Conservation (phyloP, 148 eudicot genomes). For the Arbutus unedo region DNA sequence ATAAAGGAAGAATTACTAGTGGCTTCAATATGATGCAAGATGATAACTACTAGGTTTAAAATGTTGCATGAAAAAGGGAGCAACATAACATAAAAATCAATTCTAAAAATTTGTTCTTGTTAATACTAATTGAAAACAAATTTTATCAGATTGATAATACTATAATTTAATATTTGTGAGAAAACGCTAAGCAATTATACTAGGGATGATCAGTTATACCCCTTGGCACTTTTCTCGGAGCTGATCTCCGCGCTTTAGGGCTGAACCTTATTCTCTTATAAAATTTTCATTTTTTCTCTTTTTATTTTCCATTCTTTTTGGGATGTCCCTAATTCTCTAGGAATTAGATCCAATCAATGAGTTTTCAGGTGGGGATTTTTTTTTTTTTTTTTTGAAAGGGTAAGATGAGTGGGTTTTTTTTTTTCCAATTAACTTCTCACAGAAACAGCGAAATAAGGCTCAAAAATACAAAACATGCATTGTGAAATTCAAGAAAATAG, state of each 20-base stretch:
- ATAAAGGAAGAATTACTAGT: neutral
- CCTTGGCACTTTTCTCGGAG: neutral
- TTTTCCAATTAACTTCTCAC: too few relatives aligned
- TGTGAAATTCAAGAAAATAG: neutral
- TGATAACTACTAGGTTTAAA: neutral
- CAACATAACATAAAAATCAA: neutral
- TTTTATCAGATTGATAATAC: neutral
- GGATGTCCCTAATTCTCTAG: neutral
- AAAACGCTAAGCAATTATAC: neutral
- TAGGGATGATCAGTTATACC: neutral
- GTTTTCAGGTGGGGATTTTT: neutral
- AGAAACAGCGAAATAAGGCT: neutral
- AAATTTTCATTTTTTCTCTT: neutral
- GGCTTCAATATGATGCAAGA: neutral
- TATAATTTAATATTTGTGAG: neutral
- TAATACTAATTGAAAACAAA: neutral
- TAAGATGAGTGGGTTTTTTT: too few relatives aligned
- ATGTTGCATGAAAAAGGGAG: neutral
- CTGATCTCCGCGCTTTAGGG: constrained; percentile 6
- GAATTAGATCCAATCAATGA: constrained; percentile 3
- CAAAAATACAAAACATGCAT: neutral
- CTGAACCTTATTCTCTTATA: too few relatives aligned
- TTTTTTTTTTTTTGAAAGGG: too few relatives aligned
- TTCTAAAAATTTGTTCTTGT: neutral
- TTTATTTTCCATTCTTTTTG: neutral